Evolutionary conservation across 2,329 filamentous ascomycete genomes (phyloP).

Genomic region (Aspergillus spinulosporus): DNA sequence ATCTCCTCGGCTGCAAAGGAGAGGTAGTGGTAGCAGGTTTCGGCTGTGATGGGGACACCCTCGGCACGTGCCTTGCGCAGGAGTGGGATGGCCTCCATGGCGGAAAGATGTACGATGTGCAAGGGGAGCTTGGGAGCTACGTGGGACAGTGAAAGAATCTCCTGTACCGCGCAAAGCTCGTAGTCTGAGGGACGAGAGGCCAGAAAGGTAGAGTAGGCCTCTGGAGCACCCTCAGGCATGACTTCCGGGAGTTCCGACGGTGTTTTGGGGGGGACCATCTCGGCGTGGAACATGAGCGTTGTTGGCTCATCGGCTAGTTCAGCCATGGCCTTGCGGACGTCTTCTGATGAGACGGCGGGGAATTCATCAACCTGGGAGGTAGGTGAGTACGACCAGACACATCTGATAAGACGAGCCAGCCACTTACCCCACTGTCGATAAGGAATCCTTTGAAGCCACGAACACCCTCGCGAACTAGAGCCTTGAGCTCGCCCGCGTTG

Average conservation of each 20-base stretch:
- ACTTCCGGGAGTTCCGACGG: constrained; percentile 72
- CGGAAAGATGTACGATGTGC: constrained; percentile 91
- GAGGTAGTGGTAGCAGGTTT: constrained; percentile 95
- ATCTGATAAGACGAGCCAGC: neutral
- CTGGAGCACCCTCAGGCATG: constrained; percentile 69
- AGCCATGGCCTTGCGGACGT: constrained; percentile 77
- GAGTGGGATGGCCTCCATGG: constrained; percentile 82
- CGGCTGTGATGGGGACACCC: constrained; percentile 84
- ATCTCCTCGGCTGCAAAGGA: constrained; percentile 80
- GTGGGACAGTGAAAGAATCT: constrained; percentile 79
- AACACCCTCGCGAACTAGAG: constrained; percentile 80
- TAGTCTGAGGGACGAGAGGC: constrained; percentile 85
- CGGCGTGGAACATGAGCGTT: constrained; percentile 97
- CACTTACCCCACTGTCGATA: constrained; percentile 87
- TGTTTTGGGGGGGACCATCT: constrained; percentile 90
- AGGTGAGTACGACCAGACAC: constrained; percentile 15
- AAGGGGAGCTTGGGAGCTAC: constrained; percentile 79
- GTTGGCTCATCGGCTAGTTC: constrained; percentile 79
- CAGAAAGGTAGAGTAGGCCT: constrained; percentile 85
- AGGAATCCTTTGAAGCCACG: constrained; percentile 97
- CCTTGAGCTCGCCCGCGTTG: constrained; percentile 75
- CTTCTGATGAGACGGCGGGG: constrained; percentile 77
- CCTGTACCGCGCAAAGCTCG: constrained; percentile 84
- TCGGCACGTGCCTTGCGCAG: constrained; percentile 69
- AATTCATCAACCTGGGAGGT: constrained; percentile 82